Percentiles rank a stretch among this genome's conserved stretches.
These are phyloP conservation scores for Chalciporus sphaerocephalus DNA, from an alignment of 768 basidiomycete genomes.

Conservation along the genomic window DNA sequence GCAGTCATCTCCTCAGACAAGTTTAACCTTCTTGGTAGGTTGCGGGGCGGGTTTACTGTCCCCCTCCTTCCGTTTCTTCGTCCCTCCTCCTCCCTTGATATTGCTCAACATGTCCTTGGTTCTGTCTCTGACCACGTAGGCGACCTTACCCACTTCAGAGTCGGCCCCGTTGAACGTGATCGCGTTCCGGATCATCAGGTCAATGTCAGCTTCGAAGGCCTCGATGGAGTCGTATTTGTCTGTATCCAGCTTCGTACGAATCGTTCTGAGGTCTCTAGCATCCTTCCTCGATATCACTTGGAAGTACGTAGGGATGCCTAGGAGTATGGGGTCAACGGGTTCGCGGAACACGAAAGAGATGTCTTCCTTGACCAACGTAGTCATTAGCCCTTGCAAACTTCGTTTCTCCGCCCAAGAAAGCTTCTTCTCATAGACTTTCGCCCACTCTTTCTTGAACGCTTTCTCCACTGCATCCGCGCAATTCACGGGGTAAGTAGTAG, in stretches of 20 bases:
- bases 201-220: conserved; percentile 78
- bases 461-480: conserved; percentile 74
- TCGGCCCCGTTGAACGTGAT: conserved; percentile 81
- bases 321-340: conserved; percentile 81
- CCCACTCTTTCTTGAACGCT: conserved; percentile 82
- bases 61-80: conserved; percentile 73
- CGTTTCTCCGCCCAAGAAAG: conserved; percentile 79
- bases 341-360: conserved; percentile 73
- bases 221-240: conserved; percentile 80
- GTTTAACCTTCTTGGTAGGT: conserved; percentile 64
- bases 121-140: conserved; percentile 47
- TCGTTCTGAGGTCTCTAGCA: conserved; percentile 81
- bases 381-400: conserved; percentile 65
- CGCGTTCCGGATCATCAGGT: conserved; percentile 86
- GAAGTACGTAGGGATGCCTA: conserved; percentile 85
- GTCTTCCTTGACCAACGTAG: conserved; percentile 62
- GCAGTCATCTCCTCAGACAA: conserved; percentile 40
- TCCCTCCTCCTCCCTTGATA: conserved; percentile 35
- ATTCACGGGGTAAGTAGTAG: conserved; percentile 65
- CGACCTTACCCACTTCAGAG: conserved; percentile 70
- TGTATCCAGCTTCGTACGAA: conserved; percentile 72
- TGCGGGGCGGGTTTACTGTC: conserved; percentile 56
- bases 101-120: conserved; percentile 52
- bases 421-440: conserved; percentile 66
- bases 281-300: conserved; percentile 81